Evolutionary conservation across 2,329 filamentous ascomycete genomes (phyloP).

Genomic region (Colletotrichum liaoningense): DNA sequence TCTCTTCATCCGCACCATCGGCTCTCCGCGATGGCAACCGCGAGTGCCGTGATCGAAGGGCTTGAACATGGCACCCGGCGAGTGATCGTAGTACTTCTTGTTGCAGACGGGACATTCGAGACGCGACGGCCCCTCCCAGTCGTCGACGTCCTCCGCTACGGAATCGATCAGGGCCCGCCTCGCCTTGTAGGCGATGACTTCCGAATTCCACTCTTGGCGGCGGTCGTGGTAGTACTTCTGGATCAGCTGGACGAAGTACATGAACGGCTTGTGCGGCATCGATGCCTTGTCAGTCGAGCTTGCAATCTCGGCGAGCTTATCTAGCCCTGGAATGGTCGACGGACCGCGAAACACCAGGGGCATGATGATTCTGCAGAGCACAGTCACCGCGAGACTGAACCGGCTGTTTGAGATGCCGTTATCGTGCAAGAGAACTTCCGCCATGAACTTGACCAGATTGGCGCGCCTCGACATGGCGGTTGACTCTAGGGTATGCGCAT

Average conservation of each 20-base stretch:
- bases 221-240: constrained; percentile 12
- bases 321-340: neutral
- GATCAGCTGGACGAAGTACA: neutral
- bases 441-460: constrained; percentile 21
- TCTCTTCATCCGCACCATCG: constrained; percentile 6
- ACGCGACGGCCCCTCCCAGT: neutral
- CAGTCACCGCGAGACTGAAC: constrained; percentile 4
- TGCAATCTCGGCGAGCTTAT: constrained; percentile 5
- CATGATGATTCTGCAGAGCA: constrained; percentile 12
- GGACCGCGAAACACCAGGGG: constrained; percentile 4
- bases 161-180: constrained; percentile 12
- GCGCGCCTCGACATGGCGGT: neutral
- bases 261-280: neutral
- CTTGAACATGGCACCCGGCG: neutral
- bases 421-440: constrained; percentile 20
- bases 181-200: constrained; percentile 16
- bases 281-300: neutral
- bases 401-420: constrained; percentile 19
- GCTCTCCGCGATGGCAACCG: constrained; percentile 15
- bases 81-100: constrained; percentile 4
- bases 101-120: constrained; percentile 6
- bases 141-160: neutral
- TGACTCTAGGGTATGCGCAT: constrained; percentile 14
- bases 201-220: constrained; percentile 10
- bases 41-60: neutral